phyloP scores from a whole-genome alignment of 1,284 basidiomycete genomes.

The Anthracocystis walkeri region DNA sequence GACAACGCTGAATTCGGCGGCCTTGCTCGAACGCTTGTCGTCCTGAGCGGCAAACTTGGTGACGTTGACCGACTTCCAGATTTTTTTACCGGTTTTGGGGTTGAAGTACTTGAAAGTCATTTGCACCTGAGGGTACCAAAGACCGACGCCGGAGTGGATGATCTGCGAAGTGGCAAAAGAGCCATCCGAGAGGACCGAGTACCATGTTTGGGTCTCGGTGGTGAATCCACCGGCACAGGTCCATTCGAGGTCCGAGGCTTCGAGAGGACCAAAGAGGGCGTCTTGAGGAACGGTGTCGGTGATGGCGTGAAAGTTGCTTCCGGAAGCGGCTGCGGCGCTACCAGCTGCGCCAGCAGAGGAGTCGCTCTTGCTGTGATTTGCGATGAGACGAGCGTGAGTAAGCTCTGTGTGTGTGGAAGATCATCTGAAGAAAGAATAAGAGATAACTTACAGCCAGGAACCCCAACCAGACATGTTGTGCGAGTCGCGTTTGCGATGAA shows the following conservation, averaged over 20 bases:
- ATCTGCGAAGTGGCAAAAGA: slow-evolving; percentile 87
- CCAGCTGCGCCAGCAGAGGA: slow-evolving; percentile 17
- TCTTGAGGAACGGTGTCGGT: slow-evolving; percentile 59
- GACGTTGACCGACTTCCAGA: slow-evolving; percentile 92
- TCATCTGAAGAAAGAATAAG: too few relatives aligned
- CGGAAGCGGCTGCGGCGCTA: slow-evolving; percentile 31
- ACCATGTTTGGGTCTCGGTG: slow-evolving; percentile 93
- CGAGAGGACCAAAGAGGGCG: slow-evolving; percentile 78
- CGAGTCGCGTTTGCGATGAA: slow-evolving; percentile 1
- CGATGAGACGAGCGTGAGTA: too few relatives aligned
- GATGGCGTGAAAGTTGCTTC: slow-evolving; percentile 65
- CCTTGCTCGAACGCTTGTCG: slow-evolving; percentile 87
- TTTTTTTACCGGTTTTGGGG: slow-evolving; percentile 78
- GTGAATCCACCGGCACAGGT: slow-evolving; percentile 83
- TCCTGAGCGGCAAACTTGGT: slow-evolving; percentile 79
- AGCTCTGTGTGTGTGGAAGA: too few relatives aligned
- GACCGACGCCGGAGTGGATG: slow-evolving; percentile 91
- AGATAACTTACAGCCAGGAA: slow-evolving; percentile 50
- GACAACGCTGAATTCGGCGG: slow-evolving; percentile 83
- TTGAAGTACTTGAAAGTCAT: slow-evolving; percentile 93
- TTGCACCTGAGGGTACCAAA: slow-evolving; percentile 95
- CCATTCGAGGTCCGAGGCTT: slow-evolving; percentile 82
- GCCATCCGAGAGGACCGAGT: slow-evolving; percentile 85
- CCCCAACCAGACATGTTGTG: slow-evolving; percentile 66
- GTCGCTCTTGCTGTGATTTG: slow-evolving; percentile 29